Evolutionary conservation across 345 rosid genomes (phyloP).

Genomic region (Eucalyptus dawsonii): DNA sequence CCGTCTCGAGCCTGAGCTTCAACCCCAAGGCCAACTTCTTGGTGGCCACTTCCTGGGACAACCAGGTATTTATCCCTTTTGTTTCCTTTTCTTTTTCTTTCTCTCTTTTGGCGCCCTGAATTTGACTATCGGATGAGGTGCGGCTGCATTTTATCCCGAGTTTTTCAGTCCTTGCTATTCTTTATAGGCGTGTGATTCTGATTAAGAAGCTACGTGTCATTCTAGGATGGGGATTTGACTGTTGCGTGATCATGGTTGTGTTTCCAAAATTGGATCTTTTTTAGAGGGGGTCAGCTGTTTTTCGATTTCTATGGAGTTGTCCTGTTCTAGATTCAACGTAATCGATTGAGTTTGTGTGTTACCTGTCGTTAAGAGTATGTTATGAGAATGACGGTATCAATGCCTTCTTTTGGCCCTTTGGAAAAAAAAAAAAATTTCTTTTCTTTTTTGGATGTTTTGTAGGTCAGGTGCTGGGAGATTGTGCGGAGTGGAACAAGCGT

Average conservation of each 20-base stretch:
- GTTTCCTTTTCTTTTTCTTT: background rate
- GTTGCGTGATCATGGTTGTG: background rate
- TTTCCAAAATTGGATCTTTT: background rate
- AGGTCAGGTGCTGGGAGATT: conserved; percentile 99
- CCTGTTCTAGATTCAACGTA: background rate
- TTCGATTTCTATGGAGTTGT: background rate
- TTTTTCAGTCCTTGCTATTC: background rate
- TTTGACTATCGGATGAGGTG: background rate
- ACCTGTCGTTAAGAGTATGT: background rate
- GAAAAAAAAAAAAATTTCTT: background rate
- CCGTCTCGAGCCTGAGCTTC: conserved; percentile 83
- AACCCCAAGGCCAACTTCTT: conserved; percentile 88
- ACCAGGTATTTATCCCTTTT: conserved; percentile 54
- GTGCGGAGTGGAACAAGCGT: conserved; percentile 36
- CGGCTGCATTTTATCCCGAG: background rate
- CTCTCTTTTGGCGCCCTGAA: background rate
- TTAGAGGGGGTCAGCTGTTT: background rate
- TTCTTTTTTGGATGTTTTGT: background rate
- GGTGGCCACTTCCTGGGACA: conserved; percentile 98
- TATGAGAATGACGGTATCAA: background rate
- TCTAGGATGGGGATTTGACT: background rate
- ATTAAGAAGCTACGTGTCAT: background rate
- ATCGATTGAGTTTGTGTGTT: background rate
- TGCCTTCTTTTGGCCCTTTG: background rate
- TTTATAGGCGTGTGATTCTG: background rate